Base-by-base conservation (phyloP, 108 stramenopile species). In the Nitzschia putrida region DNA sequence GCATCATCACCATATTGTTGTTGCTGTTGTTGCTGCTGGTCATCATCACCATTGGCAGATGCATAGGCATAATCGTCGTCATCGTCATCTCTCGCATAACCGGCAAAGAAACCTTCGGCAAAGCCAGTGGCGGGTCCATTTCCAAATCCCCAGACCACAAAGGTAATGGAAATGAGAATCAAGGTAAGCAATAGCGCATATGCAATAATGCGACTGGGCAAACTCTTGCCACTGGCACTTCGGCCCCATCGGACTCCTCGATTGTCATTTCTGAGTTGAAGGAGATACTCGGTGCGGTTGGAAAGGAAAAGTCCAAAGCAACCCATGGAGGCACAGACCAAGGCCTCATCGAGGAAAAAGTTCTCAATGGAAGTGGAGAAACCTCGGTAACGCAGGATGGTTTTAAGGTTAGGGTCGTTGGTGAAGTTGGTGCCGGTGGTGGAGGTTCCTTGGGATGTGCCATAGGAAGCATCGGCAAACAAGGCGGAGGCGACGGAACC, bases 301-400 rank as follows among this genome's bases (percentile, higher is more conserved):
- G 78, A 78, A 7, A 91, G 64, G 49, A 94, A 42, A 14, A 94
- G 56, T n/a, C 93, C 93, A 60, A 88, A 94, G 55, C 93, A 94
- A 3, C 88, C 83, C 20, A 88, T 77, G 39, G 81, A 77, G 38
- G 88, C 87, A 64, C 93, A 94, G 0, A 94, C 93, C 10, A 94
- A 68, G 0, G 85, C 71, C 64, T 94, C 93, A 61, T 94, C 93
- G 38, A 91, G 60, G 58, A 94, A 94, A 5, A 94, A 65, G 34
- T 82, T 82, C 47, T 86, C 70, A 56, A 94, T 85, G 63, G 80
- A 83, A 34, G 93, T 91, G 29, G 77, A 77, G 57, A 94, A 94
- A 0, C 93, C 93, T 9, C 93, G 79, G 49, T 85, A 94, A 3
- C 93, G 80, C 40, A 76, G 58, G 57, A 85, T 80, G 42, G 77